phyloP scores from a whole-genome alignment of 1,284 basidiomycete species.

The Leccinum angustisporum region DNA sequence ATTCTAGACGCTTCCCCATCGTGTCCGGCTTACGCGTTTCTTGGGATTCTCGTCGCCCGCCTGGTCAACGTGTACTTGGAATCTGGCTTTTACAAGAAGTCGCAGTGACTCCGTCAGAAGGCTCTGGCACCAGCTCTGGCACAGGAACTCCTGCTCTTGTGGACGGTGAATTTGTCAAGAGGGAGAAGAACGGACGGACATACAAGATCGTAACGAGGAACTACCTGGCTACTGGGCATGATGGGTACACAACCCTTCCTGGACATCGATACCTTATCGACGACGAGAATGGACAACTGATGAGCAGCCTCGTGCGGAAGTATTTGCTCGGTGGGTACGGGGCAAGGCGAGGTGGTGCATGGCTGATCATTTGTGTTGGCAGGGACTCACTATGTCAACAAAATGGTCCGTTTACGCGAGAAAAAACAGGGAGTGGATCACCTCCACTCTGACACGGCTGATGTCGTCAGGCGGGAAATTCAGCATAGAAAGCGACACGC shows the following conservation, averaged over 20 bases:
- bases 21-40: conserved; percentile 83
- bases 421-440: conserved; percentile 22
- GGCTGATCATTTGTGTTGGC: conserved; percentile 7
- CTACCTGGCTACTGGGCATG: conserved; percentile 78
- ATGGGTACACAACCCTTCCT: conserved; percentile 77
- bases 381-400: conserved; percentile 72
- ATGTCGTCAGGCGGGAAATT: conserved; percentile 45
- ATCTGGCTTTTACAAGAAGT: conserved; percentile 64
- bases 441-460: conserved; percentile 44
- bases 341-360: background rate
- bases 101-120: conserved; percentile 39
- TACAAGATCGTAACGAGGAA: conserved; percentile 80
- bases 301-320: conserved; percentile 81
- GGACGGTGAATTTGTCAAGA: conserved; percentile 56
- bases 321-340: conserved; percentile 73
- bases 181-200: conserved; percentile 52
- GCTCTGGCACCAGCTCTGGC: conserved; percentile 38
- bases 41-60: conserved; percentile 79
- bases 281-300: conserved; percentile 81
- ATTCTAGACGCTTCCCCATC: conserved; percentile 79
- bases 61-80: conserved; percentile 72
- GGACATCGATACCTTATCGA: conserved; percentile 74
- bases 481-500: conserved; percentile 26
- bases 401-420: conserved; percentile 45
- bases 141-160: conserved; percentile 41